Evolutionary conservation across 1,139 yeast genomes (phyloP).

Genomic region (Nadsonia starkeyi-henricii): DNA sequence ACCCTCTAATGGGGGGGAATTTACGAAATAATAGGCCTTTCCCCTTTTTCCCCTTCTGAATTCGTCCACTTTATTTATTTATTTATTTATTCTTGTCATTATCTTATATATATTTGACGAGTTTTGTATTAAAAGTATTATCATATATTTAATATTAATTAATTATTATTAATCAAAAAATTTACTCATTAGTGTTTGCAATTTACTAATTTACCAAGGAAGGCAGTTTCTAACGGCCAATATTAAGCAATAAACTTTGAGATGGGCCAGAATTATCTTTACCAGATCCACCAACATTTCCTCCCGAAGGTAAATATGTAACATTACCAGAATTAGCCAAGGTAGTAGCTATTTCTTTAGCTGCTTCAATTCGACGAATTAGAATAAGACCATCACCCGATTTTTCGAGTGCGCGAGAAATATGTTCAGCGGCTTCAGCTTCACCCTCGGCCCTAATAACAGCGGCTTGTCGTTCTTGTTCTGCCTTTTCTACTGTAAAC

Average conservation of each 20-base stretch:
- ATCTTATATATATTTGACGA: too few species aligned
- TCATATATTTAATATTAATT: too few species aligned
- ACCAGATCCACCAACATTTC: neutral
- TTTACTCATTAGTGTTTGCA: too few species aligned
- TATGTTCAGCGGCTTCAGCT: slow-evolving; percentile 95
- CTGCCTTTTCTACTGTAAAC: slow-evolving; percentile 89
- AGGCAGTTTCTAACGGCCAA: slow-evolving; percentile 34
- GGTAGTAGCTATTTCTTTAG: slow-evolving; percentile 86
- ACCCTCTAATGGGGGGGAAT: too few species aligned
- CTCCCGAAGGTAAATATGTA: slow-evolving; percentile 64
- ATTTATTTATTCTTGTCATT: too few species aligned
- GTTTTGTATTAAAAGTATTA: too few species aligned
- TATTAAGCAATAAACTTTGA: slow-evolving; percentile 38
- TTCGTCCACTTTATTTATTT: too few species aligned
- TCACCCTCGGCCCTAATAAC: slow-evolving; percentile 98
- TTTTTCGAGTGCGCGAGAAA: slow-evolving; percentile 82
- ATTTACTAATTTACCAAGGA: too few species aligned
- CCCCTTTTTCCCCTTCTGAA: too few species aligned
- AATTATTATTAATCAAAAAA: too few species aligned
- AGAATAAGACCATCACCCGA: slow-evolving; percentile 93
- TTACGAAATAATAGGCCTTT: too few species aligned
- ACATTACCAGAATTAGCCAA: slow-evolving; percentile 74
- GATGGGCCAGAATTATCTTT: slow-evolving; percentile 17
- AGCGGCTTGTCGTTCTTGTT: slow-evolving; percentile 90
- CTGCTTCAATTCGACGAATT: slow-evolving; percentile 93